Base-by-base conservation (phyloP, 2,329 filamentous ascomycete species). In the Colletotrichum gigasporum region DNA sequence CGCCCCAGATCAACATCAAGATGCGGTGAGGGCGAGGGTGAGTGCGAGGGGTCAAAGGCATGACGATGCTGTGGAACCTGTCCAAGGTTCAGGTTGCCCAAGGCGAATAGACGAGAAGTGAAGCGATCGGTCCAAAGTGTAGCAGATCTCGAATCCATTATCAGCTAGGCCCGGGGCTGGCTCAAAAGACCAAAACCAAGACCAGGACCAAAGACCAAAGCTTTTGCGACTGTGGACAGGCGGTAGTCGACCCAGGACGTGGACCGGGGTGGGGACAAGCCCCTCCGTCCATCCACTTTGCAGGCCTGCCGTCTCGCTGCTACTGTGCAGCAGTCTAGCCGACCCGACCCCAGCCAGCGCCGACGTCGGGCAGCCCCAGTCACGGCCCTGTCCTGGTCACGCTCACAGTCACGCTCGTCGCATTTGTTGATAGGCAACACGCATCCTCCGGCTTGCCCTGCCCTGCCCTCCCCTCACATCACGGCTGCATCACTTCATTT, bases 361-460 rank as follows among this genome's bases (percentile, higher is more conserved):
- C 61, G 55, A 63, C 61, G 45, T 63, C 61, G 61, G 61, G 60
- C 47, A 44, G 35, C 55, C 55, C 55, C 55, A 16, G 51, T 54
- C 39, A 26, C 44, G 51, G 51, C 16, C 20, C 5, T n/a, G 28
- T 34, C 39, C 52, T 34, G 39, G 52, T 34, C 39, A 34, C n/a
- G n/a, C n/a, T n/a, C n/a, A n/a, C n/a, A n/a, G n/a, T n/a, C n/a
- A n/a, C n/a, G n/a, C n/a, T 47, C 28, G 45, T 35, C 26, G 55
- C 20, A 47, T 52, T 44, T 51, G 37, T 59, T 52, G 54, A 52
- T 45, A 59, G 30, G 41, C 57, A 30, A 28, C 45, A 28, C 30
- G 30, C 54, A 59, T 45, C 30, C 39, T 20, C 45, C 9, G 7
- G 26, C 37, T 35, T 35, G 30, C 54, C 52, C 18, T 39, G 47